A percentile compares a stretch with the other conserved stretches of the same genome.
Conservation (phyloP, 768 basidiomycete genomes). For the Inosperma sp. region DNA sequence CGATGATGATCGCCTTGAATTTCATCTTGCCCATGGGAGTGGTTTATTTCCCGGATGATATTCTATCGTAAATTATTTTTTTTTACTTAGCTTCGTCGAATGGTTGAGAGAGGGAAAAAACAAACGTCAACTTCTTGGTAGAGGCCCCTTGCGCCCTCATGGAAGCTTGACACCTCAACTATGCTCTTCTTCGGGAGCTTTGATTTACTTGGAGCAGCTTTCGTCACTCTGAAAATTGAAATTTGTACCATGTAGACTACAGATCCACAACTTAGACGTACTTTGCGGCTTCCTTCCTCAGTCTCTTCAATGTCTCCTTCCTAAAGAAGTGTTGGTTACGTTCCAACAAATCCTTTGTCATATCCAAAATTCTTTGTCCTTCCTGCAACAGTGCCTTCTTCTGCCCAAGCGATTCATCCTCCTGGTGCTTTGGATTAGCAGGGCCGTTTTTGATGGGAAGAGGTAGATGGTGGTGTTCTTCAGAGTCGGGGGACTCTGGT, state of each 20-base stretch:
- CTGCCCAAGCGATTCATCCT: conserved; percentile 18
- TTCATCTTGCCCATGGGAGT: conserved; percentile 12
- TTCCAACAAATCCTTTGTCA: conserved; percentile 25
- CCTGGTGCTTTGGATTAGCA: conserved; percentile 1
- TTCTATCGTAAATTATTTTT: too few relatives aligned
- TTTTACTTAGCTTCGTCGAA: too few relatives aligned
- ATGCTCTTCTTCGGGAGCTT: conserved; percentile 23
- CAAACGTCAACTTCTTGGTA: conserved; percentile 25
- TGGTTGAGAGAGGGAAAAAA: neutral
- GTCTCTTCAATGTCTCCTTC: conserved; percentile 24
- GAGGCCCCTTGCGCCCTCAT: conserved; percentile 20
- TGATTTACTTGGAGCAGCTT: conserved; percentile 24
- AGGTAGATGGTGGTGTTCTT: conserved; percentile 15
- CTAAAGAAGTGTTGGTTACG: conserved; percentile 19
- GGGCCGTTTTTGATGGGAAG: conserved; percentile 10
- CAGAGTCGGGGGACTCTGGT: conserved; percentile 18
- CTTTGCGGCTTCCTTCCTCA: conserved; percentile 27
- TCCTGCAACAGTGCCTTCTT: conserved; percentile 22
- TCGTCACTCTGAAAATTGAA: conserved; percentile 17
- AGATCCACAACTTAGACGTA: conserved; percentile 11
- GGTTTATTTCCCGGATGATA: conserved; percentile 22
- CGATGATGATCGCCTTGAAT: conserved; percentile 13
- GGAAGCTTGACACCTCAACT: conserved; percentile 20
- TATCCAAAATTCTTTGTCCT: conserved; percentile 20
- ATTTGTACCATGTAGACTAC: neutral